phyloP scores from a whole-genome alignment of 2,329 filamentous ascomycete species.

The Fusarium penzigii region DNA sequence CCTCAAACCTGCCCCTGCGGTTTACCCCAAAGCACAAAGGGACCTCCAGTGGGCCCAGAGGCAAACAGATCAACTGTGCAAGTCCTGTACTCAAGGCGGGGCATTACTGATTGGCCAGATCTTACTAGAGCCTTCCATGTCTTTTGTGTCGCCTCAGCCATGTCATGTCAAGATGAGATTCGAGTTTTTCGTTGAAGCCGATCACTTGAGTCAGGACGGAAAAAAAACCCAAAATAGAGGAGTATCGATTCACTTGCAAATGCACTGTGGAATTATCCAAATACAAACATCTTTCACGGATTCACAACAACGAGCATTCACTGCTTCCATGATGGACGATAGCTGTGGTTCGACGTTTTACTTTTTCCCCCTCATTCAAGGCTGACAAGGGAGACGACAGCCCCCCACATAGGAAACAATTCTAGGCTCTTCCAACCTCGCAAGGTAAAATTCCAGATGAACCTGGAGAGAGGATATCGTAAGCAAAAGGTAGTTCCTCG shows the following conservation, averaged over 20 bases:
- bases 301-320: not conserved
- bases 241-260: too few relatives aligned
- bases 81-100: constrained; percentile 3
- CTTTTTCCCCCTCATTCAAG: constrained; percentile 18
- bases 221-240: not conserved
- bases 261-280: not conserved
- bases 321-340: not conserved
- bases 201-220: not conserved
- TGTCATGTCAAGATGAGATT: not conserved
- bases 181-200: not conserved
- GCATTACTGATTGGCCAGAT: constrained; percentile 22
- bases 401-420: not conserved
- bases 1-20: constrained; percentile 6
- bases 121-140: constrained; percentile 28
- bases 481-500: not conserved
- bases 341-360: constrained; percentile 4
- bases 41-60: constrained; percentile 10
- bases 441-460: constrained; percentile 4
- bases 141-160: constrained; percentile 14
- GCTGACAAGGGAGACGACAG: constrained; percentile 21
- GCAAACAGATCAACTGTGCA: constrained; percentile 14
- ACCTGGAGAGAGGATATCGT: not conserved
- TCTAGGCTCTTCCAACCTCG: constrained; percentile 18
- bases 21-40: constrained; percentile 19
- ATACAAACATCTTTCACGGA: not conserved